Base-by-base conservation (phyloP, 1,284 basidiomycete species). In the Malassezia caprae region DNA sequence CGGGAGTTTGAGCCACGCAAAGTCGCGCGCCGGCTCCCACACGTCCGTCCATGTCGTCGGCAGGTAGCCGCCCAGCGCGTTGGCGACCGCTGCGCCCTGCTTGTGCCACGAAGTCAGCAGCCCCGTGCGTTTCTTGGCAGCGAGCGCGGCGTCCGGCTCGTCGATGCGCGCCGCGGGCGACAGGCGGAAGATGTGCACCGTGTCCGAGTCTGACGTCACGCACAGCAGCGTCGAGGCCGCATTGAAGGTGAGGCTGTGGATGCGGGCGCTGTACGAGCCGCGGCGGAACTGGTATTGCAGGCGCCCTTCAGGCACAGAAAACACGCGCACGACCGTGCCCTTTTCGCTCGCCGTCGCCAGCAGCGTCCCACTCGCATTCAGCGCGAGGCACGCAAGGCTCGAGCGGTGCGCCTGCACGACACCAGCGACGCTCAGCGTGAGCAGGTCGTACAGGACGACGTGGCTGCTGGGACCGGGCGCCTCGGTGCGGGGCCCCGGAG, bases 331-430 rank as follows among this genome's bases (percentile, higher is more conserved):
- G 61, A 98, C 89, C 1, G 93, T 98, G 1, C 93, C 93, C 72
- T 96, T 96, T 58, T 94, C 90, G 0, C 85, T 88, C 10, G 90
- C 85, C 0, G 91, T 94, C 6, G 93, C 94, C 21, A 99, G 84
- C 59, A 96, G 80, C 0, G 88, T 88, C 4, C 93, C 93, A 0
- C 84, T 81, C 3, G 84, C 82, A 76, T 93, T 96, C 74, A 98
- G 82, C 1, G 87, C 81, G 32, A 98, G 80, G 62, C 84, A 83
- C 3, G 90, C 87, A 58, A 99, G 85, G 1, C 91, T 88, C 1
- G 90, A 78, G 77, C 96, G 96, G 79, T 99, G 94, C 11, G 94
- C 94, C 70, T 90, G 90, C 59, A 99, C 88, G 65, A 96, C 89
- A 77, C 96, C 96, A 28, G 88, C 83, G 15, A 94, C 88, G 1